Evolutionary conservation across 1,139 yeast genomes (phyloP).

Genomic region (Eremothecium sinecaudum): DNA sequence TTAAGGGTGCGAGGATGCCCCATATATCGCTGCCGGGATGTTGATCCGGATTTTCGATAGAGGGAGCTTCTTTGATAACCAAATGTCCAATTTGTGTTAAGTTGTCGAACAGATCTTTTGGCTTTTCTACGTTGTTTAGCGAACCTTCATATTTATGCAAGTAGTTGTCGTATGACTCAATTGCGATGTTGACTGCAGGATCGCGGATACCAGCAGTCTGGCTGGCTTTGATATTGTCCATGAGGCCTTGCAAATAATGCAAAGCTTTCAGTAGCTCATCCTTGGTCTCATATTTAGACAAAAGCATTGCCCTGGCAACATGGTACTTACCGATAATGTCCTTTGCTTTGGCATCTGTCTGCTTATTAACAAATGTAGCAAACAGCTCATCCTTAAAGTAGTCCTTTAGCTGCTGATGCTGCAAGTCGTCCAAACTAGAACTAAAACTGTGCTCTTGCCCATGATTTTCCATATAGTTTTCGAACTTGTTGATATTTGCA

Average conservation of each 20-base stretch:
- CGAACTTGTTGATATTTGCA: constrained; percentile 19
- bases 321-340: constrained; percentile 24
- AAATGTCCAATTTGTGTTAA: constrained; percentile 14
- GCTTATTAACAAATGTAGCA: constrained; percentile 22
- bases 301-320: constrained; percentile 21
- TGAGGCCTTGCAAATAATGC: constrained; percentile 13
- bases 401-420: constrained; percentile 20
- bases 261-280: constrained; percentile 15
- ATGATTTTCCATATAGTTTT: constrained; percentile 10
- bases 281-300: constrained; percentile 19
- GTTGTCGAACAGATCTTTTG: constrained; percentile 14
- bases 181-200: constrained; percentile 71
- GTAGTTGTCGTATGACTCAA: constrained; percentile 50
- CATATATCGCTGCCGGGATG: neutral
- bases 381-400: constrained; percentile 26
- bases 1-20: neutral
- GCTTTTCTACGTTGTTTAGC: constrained; percentile 12
- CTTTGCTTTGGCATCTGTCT: constrained; percentile 17
- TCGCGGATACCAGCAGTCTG: constrained; percentile 90
- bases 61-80: constrained; percentile 12
- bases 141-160: constrained; percentile 15
- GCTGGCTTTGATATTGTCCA: constrained; percentile 34
- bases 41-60: neutral
- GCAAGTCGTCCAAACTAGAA: constrained; percentile 20
- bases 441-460: constrained; percentile 15